phyloP scores from a whole-genome alignment of 2,329 filamentous ascomycete genomes.

The Pleurostoma richardsiae region DNA sequence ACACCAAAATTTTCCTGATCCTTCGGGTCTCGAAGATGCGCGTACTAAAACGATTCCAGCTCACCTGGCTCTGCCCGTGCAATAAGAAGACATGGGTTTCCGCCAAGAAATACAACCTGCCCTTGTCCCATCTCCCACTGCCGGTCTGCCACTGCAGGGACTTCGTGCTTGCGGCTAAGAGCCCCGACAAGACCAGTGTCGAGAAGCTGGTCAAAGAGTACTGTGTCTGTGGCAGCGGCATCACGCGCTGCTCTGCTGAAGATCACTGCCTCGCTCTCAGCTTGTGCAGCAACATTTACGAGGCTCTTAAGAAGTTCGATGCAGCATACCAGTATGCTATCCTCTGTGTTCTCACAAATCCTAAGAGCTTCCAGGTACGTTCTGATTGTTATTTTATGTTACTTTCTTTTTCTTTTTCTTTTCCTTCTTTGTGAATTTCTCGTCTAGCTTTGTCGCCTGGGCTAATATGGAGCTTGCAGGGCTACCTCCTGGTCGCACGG shows the following conservation, averaged over 20 bases:
- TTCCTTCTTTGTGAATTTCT: no score
- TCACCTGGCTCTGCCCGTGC: constrained; percentile 1
- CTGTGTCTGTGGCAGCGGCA: constrained; percentile 6
- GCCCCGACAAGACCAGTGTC: not conserved
- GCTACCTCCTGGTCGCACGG: no score
- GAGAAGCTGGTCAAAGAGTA: constrained; percentile 4
- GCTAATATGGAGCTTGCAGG: no score
- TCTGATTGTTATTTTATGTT: no score
- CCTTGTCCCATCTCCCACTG: constrained; percentile 1
- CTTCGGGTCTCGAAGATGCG: no score
- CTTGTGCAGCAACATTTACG: not conserved
- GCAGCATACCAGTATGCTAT: constrained; percentile 3
- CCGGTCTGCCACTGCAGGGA: constrained; percentile 8
- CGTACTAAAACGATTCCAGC: no score
- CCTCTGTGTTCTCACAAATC: no score
- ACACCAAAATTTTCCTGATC: no score
- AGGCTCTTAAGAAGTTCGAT: not conserved
- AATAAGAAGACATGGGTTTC: constrained; percentile 1
- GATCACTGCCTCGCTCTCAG: constrained; percentile 4
- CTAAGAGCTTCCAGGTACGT: no score
- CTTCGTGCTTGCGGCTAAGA: not conserved
- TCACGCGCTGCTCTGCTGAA: no score
- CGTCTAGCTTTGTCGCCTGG: no score
- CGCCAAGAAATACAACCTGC: constrained; percentile 1
- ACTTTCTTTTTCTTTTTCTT: no score